Conservation (phyloP, 169 alveolate species). For the Eimeria falciformis region DNA sequence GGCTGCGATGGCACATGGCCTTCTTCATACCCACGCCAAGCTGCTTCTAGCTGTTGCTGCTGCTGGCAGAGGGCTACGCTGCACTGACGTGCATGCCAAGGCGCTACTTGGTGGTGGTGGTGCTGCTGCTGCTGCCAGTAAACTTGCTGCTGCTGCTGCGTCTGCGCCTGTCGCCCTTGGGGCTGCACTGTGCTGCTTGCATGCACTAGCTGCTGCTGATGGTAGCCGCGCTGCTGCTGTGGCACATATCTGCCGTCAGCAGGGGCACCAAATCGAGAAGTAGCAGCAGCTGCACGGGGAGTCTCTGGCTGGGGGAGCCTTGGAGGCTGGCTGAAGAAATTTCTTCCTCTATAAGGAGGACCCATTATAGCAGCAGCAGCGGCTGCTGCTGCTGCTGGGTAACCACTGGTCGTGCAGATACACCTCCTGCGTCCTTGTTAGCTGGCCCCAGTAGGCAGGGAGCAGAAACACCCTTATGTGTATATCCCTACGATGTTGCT, state of each 20-base stretch:
- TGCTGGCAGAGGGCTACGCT: neutral
- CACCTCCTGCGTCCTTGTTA: too few species aligned
- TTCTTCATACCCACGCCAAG: too few species aligned
- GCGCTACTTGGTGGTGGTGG: neutral
- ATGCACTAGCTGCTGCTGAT: neutral
- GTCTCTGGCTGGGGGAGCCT: conserved; percentile 35
- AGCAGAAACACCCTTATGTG: too few species aligned
- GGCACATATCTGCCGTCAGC: neutral
- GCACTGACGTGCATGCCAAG: neutral
- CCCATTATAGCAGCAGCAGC: conserved; percentile 14
- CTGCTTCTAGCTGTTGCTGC: neutral
- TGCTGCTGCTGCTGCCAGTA: neutral
- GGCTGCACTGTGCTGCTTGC: neutral
- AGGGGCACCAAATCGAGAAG: too few species aligned
- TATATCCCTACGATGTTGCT: too few species aligned
- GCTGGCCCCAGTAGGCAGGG: too few species aligned
- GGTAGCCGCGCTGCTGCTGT: neutral
- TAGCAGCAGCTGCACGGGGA: too few species aligned
- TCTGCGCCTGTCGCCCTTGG: neutral
- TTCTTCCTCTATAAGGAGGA: too few species aligned
- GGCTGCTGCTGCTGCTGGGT: conserved; percentile 20
- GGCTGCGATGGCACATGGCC: neutral
- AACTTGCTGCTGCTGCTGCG: conserved; percentile 3
- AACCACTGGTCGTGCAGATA: too few species aligned
- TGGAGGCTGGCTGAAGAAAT: too few species aligned